A percentile compares a stretch with the other conserved stretches of the same genome.
These are phyloP conservation scores for Fusarium marasasianum DNA, from an alignment of 2,329 filamentous ascomycete species.

Conservation along the genomic window DNA sequence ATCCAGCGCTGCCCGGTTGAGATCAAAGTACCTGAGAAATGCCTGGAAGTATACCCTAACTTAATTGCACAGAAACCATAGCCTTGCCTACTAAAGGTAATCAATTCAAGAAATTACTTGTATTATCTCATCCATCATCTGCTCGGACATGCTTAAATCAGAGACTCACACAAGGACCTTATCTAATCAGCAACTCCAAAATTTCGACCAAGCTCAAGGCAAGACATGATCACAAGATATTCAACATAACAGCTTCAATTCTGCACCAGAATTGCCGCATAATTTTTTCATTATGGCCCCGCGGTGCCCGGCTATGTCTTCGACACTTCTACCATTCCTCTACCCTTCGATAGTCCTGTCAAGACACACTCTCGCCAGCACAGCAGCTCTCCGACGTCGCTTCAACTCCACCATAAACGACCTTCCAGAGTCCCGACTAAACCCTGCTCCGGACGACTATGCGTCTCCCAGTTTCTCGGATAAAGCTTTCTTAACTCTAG, in stretches of 20 bases:
- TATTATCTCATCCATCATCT: not conserved
- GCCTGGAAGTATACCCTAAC: not conserved
- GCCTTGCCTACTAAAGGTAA: not conserved
- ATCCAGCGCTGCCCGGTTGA: not conserved
- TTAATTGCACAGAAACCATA: not conserved
- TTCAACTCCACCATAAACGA: constrained; percentile 48
- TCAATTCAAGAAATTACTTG: not conserved
- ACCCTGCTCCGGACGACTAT: constrained; percentile 87
- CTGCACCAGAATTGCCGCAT: constrained; percentile 1
- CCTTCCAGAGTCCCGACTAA: constrained; percentile 68
- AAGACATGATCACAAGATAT: constrained; percentile 4
- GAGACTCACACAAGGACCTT: not conserved
- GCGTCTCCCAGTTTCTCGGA: constrained; percentile 85
- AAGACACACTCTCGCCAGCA: constrained; percentile 16
- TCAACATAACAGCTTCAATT: constrained; percentile 5
- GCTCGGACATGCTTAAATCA: not conserved
- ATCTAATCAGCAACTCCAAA: constrained; percentile 35
- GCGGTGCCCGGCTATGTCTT: constrained; percentile 36
- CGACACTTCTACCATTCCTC: constrained; percentile 53
- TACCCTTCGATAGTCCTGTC: constrained; percentile 57
- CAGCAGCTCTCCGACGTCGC: constrained; percentile 24
- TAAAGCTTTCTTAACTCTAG: constrained; percentile 79
- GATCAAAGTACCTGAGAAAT: not conserved
- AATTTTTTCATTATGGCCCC: constrained; percentile 39
- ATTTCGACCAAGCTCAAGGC: constrained; percentile 18